Evolutionary conservation across 1,284 basidiomycete species (phyloP), one percentile per base, ranked within the genome.

Genomic region (Ustilago loliicola): DNA sequence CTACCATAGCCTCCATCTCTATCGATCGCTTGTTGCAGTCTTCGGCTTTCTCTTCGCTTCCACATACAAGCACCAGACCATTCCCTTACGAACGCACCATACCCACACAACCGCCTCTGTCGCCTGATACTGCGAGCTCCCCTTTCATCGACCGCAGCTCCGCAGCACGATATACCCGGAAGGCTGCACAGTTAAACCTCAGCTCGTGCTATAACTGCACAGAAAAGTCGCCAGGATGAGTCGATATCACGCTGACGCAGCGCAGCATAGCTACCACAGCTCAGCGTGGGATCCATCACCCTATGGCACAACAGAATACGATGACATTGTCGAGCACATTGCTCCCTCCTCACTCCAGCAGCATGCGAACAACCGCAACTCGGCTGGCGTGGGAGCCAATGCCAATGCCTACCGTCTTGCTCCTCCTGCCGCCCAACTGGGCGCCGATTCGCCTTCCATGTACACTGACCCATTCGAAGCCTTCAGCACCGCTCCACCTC

Each of bases 381-480:
- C 75, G 38, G 61, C 72, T 3, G 66, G 66, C 10, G 32, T 66
- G n/a, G 74, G 69, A 8, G 69, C 74, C 47, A 72, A 68, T 53
- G 34, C 74, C 4, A 72, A 72, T 34, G 74, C 74, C 36, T 69
- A 77, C 29, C 63, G 66, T 32, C 66, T 68, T 13, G 61, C 61
- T 11, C 51, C 62, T 7, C 69, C 74, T 17, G 74, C 68, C 9
- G 66, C 58, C 10, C 21, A 72, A 4, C 23, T 72, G 5, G 65
- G 61, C 19, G 61, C 60, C 8, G 69, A 77, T 40, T 66, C 77
- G 29, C 79, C 79, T 13, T 80, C 77, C n/a, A 72, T 77, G 71
- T 82, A 81, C 47, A 81, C 77, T 8, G 81, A 82, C 38, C 77
- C 77, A 0, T 80, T 65, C 62, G 81, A 82, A 50, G 62, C 69